Conservation (phyloP, 1,284 basidiomycete genomes). For the Kalmanozyma brasiliensis region DNA sequence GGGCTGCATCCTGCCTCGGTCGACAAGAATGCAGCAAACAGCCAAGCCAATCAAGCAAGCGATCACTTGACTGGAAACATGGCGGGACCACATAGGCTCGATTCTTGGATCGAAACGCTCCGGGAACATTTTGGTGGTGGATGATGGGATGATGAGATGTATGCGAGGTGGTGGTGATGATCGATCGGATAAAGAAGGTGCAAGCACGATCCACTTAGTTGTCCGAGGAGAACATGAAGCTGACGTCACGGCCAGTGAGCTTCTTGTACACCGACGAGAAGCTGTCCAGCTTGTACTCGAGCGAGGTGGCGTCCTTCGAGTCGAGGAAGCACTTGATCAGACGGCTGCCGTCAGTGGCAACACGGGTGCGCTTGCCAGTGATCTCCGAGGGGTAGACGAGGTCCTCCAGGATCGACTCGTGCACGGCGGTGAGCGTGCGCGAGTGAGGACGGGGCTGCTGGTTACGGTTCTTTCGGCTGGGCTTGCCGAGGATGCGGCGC, state of each 20-base stretch:
- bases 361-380: conserved; percentile 93
- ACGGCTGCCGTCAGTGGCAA: conserved; percentile 67
- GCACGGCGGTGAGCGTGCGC: conserved; percentile 96
- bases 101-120: conserved; percentile 5
- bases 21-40: conserved; percentile 1
- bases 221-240: conserved; percentile 55
- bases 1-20: not conserved
- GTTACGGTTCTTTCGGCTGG: conserved; percentile 88
- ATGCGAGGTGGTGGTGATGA: conserved; percentile 1
- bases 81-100: conserved; percentile 20
- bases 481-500: conserved; percentile 97
- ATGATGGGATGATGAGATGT: conserved; percentile 6
- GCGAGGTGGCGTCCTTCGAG: conserved; percentile 95
- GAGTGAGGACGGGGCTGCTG: conserved; percentile 96
- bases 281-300: conserved; percentile 99
- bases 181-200: conserved; percentile 1
- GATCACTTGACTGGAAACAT: conserved; percentile 12
- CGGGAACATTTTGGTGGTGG: conserved; percentile 18
- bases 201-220: conserved; percentile 38
- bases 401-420: conserved; percentile 98
- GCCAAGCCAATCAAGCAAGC: conserved; percentile 18
- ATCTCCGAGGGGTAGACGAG: conserved; percentile 99
- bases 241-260: conserved; percentile 92
- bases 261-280: conserved; percentile 94
- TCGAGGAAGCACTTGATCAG: conserved; percentile 79